Base-by-base conservation (phyloP, 495 filamentous ascomycete species). In the Lasiosphaeria miniovina region DNA sequence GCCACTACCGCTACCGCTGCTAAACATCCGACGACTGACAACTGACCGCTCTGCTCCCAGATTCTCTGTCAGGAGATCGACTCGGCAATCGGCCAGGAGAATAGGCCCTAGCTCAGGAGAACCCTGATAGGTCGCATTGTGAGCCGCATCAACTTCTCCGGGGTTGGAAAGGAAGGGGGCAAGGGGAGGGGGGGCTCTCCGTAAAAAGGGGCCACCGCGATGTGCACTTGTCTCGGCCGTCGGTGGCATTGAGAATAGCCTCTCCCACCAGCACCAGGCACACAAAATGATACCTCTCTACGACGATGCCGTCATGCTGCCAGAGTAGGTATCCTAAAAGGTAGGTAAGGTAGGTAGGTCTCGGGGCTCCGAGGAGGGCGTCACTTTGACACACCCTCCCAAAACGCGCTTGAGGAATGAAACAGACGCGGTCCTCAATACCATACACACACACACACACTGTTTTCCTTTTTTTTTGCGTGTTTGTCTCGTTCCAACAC, bases 161-260 rank as follows among this genome's bases (percentile, higher is more conserved):
- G 31, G 43, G 14, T 17, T 24, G 24, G 24, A 2, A 24, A 24
- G 24, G 24, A 24, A 24, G 24, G 24, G 24, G 24, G 24, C 24
- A 24, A 2, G 2, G 24, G 24, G 24, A 2, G 2, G 24, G 24
- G 24, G 24, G 24, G 24, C 24, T 24, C 24, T 24, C 24, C 24
- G 1, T 24, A 2, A 24, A 24, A 24, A 24, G 24, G 24, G 24
- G 4, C 24, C 0, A 15, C 32, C 32, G 45, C 49, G 53, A 35
- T 56, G 33, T 49, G 17, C 59, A 59, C 40, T 3, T 65, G 63
- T 65, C 63, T 65, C 63, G 63, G 63, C 63, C 49, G 33, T 65
- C 63, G 63, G 63, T 57, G 63, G 59, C 55, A 65, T 54, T 65
- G 36, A 36, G 12, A 40, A 4, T 2, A 54, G 17, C 14, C 15